phyloP scores from a whole-genome alignment of 176 grass and related monocot species.

The Microstegium vimineum region DNA sequence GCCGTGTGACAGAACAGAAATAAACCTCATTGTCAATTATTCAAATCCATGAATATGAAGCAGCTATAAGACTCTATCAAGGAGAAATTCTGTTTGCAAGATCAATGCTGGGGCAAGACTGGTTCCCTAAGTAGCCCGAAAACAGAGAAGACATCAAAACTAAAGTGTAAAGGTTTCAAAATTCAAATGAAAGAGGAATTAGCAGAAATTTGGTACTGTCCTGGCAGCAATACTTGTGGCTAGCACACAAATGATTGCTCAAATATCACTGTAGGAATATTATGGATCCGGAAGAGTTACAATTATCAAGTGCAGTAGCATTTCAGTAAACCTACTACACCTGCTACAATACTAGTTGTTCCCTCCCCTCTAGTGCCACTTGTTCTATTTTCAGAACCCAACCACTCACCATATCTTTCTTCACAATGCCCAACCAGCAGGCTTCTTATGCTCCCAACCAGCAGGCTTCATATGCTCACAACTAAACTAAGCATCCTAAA shows the following conservation, averaged over 20 bases:
- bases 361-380: neutral
- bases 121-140: neutral
- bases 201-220: neutral
- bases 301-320: neutral
- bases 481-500: neutral
- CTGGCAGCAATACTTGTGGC: neutral
- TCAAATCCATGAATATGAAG: neutral
- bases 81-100: neutral
- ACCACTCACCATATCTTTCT: too few species aligned
- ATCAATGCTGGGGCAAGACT: constrained; percentile 5
- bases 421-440: too few species aligned
- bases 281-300: neutral
- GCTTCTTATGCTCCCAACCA: too few species aligned
- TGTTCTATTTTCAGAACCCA: neutral
- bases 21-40: neutral
- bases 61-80: neutral
- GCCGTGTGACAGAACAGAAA: neutral
- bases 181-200: neutral
- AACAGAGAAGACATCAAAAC: neutral
- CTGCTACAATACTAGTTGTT: neutral
- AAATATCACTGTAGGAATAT: neutral
- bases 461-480: neutral
- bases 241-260: neutral
- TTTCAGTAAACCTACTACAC: neutral
- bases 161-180: neutral